Base-by-base conservation (phyloP, 1,139 yeast species). In the Casaregolazyma suthepensis region DNA sequence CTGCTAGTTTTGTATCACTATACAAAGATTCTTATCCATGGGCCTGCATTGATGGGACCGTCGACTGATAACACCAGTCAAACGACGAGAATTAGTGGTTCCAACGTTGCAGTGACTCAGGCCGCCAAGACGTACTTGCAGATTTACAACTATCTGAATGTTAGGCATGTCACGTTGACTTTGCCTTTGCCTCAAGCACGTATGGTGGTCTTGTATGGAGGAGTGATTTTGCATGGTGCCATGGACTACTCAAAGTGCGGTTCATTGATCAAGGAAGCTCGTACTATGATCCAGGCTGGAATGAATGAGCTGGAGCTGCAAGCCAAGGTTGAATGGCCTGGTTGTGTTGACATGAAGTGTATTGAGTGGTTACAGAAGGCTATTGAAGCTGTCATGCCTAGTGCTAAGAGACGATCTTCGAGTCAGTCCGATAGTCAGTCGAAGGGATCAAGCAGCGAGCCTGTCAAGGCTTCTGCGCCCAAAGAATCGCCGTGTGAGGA, bases 191-290 rank as follows among this genome's bases (percentile, higher is more conserved):
- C 87, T 63, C 73, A 83, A n/a, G 74, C 90, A 0, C 71, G 94
- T 55, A 81, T 85, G 56, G 81, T 82, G 61, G 82, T 90, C 0
- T 73, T 90, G 48, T 77, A 85, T 57, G 78, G 90, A 0, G 72
- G 88, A 17, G 67, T 88, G 53, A 87, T 87, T 18, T 87, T 95
- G 1, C 83, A 83, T 59, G 91, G 95, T 9, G 81, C 89, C 0
- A 73, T 89, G 55, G 96, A 88, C 59, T 88, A 87, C 65, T 83
- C 89, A 2, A 82, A 87, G 64, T 90, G 93, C 23, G 96, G 96
- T 0, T 84, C 93, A 0, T 70, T 89, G 54, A 82, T 84, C 62
- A 85, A 80, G 64, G 88, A 84, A 50, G 82, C 85, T 66, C 85
- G 83, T 59, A 75, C 71, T 49, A 56, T 65, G 42, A 54, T 71